These are phyloP conservation scores for Coemansia sp. DNA, from an alignment of 192 early-diverging fungal genomes.

Conservation along the genomic window DNA sequence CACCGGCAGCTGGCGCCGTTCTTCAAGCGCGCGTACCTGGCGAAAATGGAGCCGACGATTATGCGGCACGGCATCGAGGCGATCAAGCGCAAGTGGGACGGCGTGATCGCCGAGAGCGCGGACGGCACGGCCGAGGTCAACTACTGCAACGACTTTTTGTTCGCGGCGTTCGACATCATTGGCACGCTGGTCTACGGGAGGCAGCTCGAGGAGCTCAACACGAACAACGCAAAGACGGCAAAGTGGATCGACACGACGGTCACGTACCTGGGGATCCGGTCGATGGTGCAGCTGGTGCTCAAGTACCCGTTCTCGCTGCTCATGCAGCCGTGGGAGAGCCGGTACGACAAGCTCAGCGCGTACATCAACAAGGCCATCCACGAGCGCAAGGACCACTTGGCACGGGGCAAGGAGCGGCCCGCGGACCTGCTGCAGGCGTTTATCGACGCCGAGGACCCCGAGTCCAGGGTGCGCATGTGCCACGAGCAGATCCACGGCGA, in stretches of 20 bases:
- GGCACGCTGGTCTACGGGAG: conserved; percentile 37
- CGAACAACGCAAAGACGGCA: conserved; percentile 22
- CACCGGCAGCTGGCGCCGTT: conserved; percentile 42
- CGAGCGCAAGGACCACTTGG: conserved; percentile 13
- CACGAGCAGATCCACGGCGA: conserved; percentile 44
- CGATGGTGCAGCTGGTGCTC: conserved; percentile 34
- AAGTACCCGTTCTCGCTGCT: conserved; percentile 21
- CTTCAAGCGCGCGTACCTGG: conserved; percentile 33
- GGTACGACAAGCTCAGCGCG: conserved; percentile 22
- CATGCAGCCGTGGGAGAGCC: conserved; percentile 27
- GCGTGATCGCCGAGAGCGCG: conserved; percentile 8
- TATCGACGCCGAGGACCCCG: conserved; percentile 48
- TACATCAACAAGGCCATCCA: conserved; percentile 37
- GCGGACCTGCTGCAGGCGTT: conserved; percentile 47
- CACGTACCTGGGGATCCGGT: conserved; percentile 33
- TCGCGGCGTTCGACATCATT: conserved; percentile 42
- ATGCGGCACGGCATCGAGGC: conserved; percentile 38
- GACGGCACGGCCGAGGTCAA: conserved; percentile 37
- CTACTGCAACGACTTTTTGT: conserved; percentile 40
- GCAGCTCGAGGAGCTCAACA: conserved; percentile 29
- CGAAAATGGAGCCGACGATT: conserved; percentile 41
- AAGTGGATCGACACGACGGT: conserved; percentile 40
- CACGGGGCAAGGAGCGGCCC: conserved; percentile 3
- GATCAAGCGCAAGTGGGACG: conserved; percentile 39
- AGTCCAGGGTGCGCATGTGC: conserved; percentile 41